Base-by-base conservation (phyloP, 768 basidiomycete species). In the Tremella fuciformis region DNA sequence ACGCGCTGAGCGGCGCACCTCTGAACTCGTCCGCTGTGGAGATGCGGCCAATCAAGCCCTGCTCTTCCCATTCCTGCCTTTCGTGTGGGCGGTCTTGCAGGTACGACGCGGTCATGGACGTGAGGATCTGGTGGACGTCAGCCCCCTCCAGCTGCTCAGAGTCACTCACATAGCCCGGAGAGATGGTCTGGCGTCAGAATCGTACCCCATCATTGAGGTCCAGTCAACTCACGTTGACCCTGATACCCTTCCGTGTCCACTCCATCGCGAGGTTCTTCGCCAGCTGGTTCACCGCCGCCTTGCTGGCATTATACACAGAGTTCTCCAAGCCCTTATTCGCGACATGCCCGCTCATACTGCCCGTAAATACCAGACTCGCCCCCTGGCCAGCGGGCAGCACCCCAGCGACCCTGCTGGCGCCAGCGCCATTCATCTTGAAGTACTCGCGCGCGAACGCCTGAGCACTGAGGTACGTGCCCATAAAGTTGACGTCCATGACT, bases 221-320 rank as follows among this genome's bases (percentile, higher is more conserved):
- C 16, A 15, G 29, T 11, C 8, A 15, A 67, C 71, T 67, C 46
- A 71, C 71, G 63, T 77, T 78, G 55, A 72, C 65, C 21, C 77
- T 46, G 22, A 77, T 74, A 4, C 70, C 68, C 1, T 62, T 60
- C 42, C 62, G 58, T 3, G 74, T 73, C 71, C 76, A 76, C 59
- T 79, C 78, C 29, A 66, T 67, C 0, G 77, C 78, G 50, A 77
- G 66, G 21, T 60, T 71, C 46, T 66, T 64, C 22, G 71, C 74
- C 57, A 79, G 62, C 55, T 76, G 74, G 3, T 61, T 62, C 21
- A 76, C 69, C 18, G 63, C 78, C 1, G 76, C 72, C 55, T 78
- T 79, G n/a, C 64, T 64, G 6, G 73, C 67, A 57, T 77, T 76
- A 63, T 77, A 77, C 0, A 71, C 69, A 18, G 60, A 47, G 52